Evolutionary conservation across 805 yeast species (phyloP), one percentile per base, ranked within the genome.

Genomic region (Candida ficus): DNA sequence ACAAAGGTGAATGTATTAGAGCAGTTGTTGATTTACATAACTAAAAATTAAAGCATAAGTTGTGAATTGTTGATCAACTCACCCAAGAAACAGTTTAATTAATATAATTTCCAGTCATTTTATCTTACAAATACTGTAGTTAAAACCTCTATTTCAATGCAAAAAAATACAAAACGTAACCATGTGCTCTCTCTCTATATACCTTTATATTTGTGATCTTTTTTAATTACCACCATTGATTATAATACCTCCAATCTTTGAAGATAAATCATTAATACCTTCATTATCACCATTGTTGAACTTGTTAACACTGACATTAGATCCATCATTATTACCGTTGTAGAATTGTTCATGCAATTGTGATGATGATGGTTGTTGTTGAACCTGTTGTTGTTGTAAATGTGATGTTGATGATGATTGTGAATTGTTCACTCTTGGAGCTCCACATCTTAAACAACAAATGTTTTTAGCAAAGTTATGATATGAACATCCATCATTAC

Each of bases 391-490:
- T 22, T 29, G 42, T 31, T 29, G 37, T 17, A 29, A 17, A 16
- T 29, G 31, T 39, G 47, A 14, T 35, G 45, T 23, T 44, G 49
- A 11, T 28, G 39, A 14, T 25, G 43, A n/a, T n/a, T 19, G 29
- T 41, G 7, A 22, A 7, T 29, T 28, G 35, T 35, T 40, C 18
- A 47, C 57, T 35, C 83, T 76, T 33, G 90, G 80, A 2, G 86
- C 83, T 4, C 95, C 95, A 64, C 97, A 89, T 58, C 91, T 81
- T 57, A 89, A 70, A 59, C 97, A 89, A 43, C 81, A 78, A 42
- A 86, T 69, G 60, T 89, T 89, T 56, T 89, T 89, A 4, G 96
- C 96, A 69, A 89, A 89, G 61, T 89, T 89, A 62, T 89, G 96
- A 61, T 90, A 90, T 26, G 79, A 72, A 60, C 96, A 90, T 20